Evolutionary conservation across 139 green algal genomes (phyloP).

Genomic region (Chlorella sp.): DNA sequence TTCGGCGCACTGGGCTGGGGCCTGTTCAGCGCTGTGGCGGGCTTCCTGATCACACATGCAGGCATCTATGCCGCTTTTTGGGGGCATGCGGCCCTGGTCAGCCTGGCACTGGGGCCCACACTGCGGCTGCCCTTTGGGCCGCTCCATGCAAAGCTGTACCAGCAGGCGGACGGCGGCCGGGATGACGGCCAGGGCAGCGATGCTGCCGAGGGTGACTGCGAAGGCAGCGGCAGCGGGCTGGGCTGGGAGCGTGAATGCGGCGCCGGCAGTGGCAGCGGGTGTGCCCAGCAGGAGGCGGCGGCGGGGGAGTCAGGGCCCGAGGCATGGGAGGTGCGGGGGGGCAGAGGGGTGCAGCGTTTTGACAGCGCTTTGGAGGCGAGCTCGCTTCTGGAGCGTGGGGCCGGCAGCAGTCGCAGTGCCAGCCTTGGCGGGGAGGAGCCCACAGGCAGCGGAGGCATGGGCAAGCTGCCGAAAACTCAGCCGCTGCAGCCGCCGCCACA

Average conservation of each 20-base stretch:
- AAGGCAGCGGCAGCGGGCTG: neutral
- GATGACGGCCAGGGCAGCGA: neutral
- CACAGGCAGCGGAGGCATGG: neutral
- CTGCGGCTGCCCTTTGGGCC: constrained; percentile 28
- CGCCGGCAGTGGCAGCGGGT: neutral
- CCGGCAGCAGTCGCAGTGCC: neutral
- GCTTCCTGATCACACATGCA: neutral
- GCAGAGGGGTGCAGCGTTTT: constrained; percentile 6
- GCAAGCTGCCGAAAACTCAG: neutral
- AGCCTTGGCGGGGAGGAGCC: neutral
- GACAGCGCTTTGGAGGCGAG: neutral
- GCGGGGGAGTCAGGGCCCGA: neutral
- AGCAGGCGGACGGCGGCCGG: neutral
- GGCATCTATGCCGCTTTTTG: constrained; percentile 39
- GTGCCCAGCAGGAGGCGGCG: neutral
- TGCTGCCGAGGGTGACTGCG: neutral
- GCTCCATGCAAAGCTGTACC: constrained; percentile 42
- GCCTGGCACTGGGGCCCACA: neutral
- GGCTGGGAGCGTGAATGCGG: neutral
- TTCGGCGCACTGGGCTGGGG: constrained; percentile 59
- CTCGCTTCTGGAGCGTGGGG: neutral
- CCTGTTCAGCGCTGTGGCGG: constrained; percentile 29
- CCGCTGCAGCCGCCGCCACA: neutral
- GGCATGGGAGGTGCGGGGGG: neutral
- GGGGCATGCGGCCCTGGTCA: constrained; percentile 20